phyloP scores from a whole-genome alignment of 2,329 filamentous ascomycete genomes.

The Sporothrix sp. region DNA sequence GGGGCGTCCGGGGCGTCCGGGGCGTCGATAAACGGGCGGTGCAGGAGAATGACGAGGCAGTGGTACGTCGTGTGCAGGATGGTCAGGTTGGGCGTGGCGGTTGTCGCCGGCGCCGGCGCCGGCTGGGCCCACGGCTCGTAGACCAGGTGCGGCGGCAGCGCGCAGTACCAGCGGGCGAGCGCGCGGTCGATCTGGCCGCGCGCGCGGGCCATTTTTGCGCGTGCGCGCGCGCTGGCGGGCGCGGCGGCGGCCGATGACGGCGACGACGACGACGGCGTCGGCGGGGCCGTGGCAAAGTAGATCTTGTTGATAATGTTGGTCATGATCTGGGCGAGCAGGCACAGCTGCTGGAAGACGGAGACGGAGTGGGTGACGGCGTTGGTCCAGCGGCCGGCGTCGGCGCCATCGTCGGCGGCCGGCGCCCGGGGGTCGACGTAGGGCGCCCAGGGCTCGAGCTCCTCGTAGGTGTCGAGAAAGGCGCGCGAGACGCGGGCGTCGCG shows the following conservation, averaged over 20 bases:
- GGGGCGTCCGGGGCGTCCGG: too few relatives aligned
- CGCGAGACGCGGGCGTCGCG: constrained; percentile 26
- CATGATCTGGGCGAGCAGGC: constrained; percentile 15
- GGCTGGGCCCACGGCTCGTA: constrained; percentile 4
- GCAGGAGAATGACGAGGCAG: constrained; percentile 34
- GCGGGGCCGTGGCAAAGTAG: too few relatives aligned
- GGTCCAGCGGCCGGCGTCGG: constrained; percentile 5
- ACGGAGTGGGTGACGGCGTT: constrained; percentile 14
- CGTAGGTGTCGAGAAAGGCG: constrained; percentile 25
- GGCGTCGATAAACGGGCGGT: constrained; percentile 34
- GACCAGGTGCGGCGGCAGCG: constrained; percentile 9
- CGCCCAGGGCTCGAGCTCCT: constrained; percentile 28
- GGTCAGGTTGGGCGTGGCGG: constrained; percentile 11
- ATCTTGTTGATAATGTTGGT: constrained; percentile 15
- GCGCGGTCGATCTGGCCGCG: constrained; percentile 5
- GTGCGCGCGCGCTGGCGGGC: too few relatives aligned
- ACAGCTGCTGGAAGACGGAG: constrained; percentile 15
- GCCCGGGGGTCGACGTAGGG: constrained; percentile 23
- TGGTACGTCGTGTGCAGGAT: constrained; percentile 26
- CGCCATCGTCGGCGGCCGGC: constrained; percentile 3
- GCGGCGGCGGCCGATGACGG: too few relatives aligned
- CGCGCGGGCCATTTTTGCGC: neutral
- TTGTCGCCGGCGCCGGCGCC: neutral
- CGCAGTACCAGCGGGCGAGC: constrained; percentile 9
- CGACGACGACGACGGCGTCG: too few relatives aligned